Percentiles rank a stretch among this genome's conserved stretches.
These are phyloP conservation scores for Penicillium atrosanguineum DNA, from an alignment of 495 filamentous ascomycete species.

Conservation along the genomic window DNA sequence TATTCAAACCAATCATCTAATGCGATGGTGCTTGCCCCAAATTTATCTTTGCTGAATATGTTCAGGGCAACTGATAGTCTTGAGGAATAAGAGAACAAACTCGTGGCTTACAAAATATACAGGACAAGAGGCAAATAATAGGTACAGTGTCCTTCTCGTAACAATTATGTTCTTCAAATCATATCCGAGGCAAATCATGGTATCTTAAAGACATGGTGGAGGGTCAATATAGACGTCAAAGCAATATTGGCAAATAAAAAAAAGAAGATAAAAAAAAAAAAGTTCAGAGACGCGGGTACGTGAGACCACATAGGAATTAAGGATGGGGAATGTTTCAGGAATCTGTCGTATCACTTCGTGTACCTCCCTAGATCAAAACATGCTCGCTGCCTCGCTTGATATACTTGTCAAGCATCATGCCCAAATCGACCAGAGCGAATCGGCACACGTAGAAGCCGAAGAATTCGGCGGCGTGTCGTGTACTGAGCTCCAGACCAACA, in stretches of 20 bases:
- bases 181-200: conserved; percentile 28
- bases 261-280: too few species aligned
- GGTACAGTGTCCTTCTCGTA: conserved; percentile 17
- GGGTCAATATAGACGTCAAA: conserved; percentile 24
- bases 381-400: conserved; percentile 95
- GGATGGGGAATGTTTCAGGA: not conserved
- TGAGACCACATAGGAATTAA: not conserved
- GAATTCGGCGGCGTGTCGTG: conserved; percentile 93
- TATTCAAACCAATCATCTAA: not conserved
- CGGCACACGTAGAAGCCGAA: conserved; percentile 96
- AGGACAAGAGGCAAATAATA: conserved; percentile 10
- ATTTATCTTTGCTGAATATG: not conserved
- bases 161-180: conserved; percentile 31
- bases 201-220: conserved; percentile 32
- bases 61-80: not conserved
- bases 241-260: conserved; percentile 17
- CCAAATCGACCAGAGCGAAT: conserved; percentile 83
- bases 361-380: conserved; percentile 59
- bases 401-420: conserved; percentile 90
- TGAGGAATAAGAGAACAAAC: not conserved
- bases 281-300: not conserved
- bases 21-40: not conserved
- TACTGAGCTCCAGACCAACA: conserved; percentile 89
- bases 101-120: conserved; percentile 9
- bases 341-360: conserved; percentile 12